Evolutionary conservation across 768 basidiomycete species (phyloP).

Genomic region (Pisolithus tinctorius): DNA sequence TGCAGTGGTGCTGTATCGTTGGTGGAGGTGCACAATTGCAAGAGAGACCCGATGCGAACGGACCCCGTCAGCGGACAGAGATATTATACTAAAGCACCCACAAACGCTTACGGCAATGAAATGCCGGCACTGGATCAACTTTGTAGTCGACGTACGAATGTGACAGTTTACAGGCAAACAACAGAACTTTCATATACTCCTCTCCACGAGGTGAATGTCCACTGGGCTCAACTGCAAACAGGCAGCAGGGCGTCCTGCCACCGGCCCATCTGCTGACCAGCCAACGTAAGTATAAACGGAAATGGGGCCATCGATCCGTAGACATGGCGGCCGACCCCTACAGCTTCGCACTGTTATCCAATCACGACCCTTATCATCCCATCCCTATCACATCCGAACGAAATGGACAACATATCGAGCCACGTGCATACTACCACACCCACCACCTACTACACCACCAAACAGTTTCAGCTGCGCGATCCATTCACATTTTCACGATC

Average conservation of each 20-base stretch:
- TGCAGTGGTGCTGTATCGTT: constrained; percentile 18
- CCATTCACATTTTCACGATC: no score
- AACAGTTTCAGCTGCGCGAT: no score
- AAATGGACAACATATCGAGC: no score
- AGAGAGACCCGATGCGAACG: constrained; percentile 12
- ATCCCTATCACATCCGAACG: no score
- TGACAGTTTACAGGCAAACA: background rate
- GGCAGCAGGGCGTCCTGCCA: background rate
- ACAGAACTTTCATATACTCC: background rate
- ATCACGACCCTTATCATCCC: background rate
- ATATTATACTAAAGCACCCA: constrained; percentile 7
- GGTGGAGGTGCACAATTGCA: constrained; percentile 3
- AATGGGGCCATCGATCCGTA: background rate
- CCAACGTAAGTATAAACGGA: background rate
- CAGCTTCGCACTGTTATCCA: background rate
- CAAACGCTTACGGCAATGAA: constrained; percentile 9
- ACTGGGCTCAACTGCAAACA: background rate
- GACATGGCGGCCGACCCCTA: background rate
- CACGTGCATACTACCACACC: no score
- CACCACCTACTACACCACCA: no score
- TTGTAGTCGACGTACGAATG: background rate
- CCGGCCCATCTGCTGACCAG: background rate
- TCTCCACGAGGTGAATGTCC: background rate
- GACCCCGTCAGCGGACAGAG: constrained; percentile 5
- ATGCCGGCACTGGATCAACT: constrained; percentile 6